Percentiles rank a stretch among this genome's conserved stretches.
phyloP scores from a whole-genome alignment of 768 basidiomycete species.

The Russula ochroleuca region DNA sequence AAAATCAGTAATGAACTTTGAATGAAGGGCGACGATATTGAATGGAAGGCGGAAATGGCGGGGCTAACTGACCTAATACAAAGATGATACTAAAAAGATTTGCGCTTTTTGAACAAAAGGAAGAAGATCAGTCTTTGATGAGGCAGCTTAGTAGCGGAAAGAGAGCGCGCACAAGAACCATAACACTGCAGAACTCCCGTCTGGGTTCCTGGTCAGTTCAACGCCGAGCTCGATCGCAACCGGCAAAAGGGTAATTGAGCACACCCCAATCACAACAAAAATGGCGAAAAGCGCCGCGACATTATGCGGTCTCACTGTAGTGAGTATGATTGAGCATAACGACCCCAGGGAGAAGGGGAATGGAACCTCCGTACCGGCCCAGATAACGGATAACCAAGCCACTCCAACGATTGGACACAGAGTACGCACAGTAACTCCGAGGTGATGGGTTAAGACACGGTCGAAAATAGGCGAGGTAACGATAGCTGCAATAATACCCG shows the following conservation, averaged over 20 bases:
- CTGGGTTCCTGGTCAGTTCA: slow-evolving; percentile 76
- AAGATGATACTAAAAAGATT: slow-evolving; percentile 14
- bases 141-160: not conserved
- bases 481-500: slow-evolving; percentile 66
- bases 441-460: slow-evolving; percentile 71
- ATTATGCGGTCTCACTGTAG: slow-evolving; percentile 58
- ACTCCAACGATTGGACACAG: slow-evolving; percentile 57
- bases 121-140: not conserved
- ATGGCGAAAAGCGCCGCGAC: slow-evolving; percentile 57
- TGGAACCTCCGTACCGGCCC: slow-evolving; percentile 55
- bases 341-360: not conserved
- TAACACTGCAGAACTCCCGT: slow-evolving; percentile 67
- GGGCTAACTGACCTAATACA: not conserved
- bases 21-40: not conserved
- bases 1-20: not conserved
- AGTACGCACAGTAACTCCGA: slow-evolving; percentile 55
- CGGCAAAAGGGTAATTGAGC: slow-evolving; percentile 67
- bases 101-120: slow-evolving; percentile 2
- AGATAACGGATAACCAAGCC: slow-evolving; percentile 71
- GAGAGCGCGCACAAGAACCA: slow-evolving; percentile 60
- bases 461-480: slow-evolving; percentile 74
- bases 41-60: slow-evolving; percentile 1
- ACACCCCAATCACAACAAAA: slow-evolving; percentile 62
- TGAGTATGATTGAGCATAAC: not conserved
- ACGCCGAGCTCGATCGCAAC: slow-evolving; percentile 73